phyloP scores from a whole-genome alignment of 306 rosid genomes.

The Quercus dentata region DNA sequence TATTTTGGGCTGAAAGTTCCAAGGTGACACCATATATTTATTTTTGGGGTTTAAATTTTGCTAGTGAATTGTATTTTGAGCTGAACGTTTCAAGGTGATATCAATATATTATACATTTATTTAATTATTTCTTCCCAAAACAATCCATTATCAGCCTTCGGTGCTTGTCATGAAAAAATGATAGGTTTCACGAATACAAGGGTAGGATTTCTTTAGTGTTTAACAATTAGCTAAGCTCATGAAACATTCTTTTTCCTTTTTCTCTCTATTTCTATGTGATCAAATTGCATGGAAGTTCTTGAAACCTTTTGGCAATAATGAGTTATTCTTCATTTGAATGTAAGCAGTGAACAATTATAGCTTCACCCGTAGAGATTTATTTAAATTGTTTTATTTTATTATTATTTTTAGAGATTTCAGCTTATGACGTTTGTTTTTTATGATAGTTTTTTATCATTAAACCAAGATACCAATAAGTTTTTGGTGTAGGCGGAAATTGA shows the following conservation, averaged over 20 bases:
- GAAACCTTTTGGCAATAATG: background rate
- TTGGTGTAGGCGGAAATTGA: rapidly evolving
- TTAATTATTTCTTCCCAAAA: background rate
- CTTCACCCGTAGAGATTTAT: background rate
- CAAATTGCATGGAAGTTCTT: background rate
- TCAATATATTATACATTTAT: background rate
- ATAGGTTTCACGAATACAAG: background rate
- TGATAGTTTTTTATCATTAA: rapidly evolving
- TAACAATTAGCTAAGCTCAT: background rate
- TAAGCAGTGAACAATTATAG: slow-evolving; percentile 16
- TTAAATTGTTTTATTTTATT: slow-evolving; percentile 12
- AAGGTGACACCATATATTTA: too few relatives aligned
- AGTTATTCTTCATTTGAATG: slow-evolving; percentile 2
- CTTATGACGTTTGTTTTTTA: rapidly evolving
- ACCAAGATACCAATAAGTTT: rapidly evolving
- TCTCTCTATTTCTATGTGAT: background rate
- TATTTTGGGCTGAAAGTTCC: too few relatives aligned
- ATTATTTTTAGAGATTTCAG: too few relatives aligned
- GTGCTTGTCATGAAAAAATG: background rate
- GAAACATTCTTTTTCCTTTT: background rate
- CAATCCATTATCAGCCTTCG: background rate
- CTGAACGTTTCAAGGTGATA: background rate
- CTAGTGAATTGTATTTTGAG: background rate
- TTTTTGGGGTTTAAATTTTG: too few relatives aligned
- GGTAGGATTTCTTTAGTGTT: background rate